Base-by-base conservation (phyloP, 2,329 filamentous ascomycete species). In the Penicillium oxalicum region DNA sequence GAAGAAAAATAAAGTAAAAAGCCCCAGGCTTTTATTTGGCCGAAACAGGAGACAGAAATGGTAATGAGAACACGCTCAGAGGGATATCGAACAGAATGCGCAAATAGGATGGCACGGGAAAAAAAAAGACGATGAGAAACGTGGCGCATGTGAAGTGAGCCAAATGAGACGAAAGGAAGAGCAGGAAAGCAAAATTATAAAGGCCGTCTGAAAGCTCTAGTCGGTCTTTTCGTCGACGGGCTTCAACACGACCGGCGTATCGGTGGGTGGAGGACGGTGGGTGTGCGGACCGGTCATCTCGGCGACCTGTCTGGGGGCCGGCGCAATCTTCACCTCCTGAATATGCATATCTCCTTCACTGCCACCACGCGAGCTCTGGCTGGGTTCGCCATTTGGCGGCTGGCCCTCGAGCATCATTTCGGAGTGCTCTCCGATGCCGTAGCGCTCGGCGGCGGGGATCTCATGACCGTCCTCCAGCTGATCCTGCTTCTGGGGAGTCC, bases 361-460 rank as follows among this genome's bases (percentile, higher is more conserved):
- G 40, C 54, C 58, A 6, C 60, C 66, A 9, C 60, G 63, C 40
- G 64, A 67, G 44, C 59, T 60, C 51, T 62, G 62, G 47, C 59
- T 59, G 50, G 54, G 53, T 39, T 56, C 57, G 12, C 60, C 61
- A n/a, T 57, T 59, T 6, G 57, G 57, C 4, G 53, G 27, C 28
- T 55, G 58, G 25, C 58, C 58, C 32, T 65, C 59, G 27, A 61
- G 49, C 80, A 83, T 64, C 68, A 70, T 83, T 59, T 82, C 77
- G 57, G 75, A 78, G 69, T 84, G 81, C 55, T 80, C 75, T 12
- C 70, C 68, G 51, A 80, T 81, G 29, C 79, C 81, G 63, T 84
- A 80, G 48, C 81, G 76, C 28, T 83, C 75, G 38, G 76, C 75
- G 48, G 77, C 76, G 3, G 80, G 78, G 45, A 84, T 74, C 26